These are phyloP conservation scores for Exophiala calicioides DNA, from an alignment of 2,329 filamentous ascomycete genomes.

Conservation along the genomic window DNA sequence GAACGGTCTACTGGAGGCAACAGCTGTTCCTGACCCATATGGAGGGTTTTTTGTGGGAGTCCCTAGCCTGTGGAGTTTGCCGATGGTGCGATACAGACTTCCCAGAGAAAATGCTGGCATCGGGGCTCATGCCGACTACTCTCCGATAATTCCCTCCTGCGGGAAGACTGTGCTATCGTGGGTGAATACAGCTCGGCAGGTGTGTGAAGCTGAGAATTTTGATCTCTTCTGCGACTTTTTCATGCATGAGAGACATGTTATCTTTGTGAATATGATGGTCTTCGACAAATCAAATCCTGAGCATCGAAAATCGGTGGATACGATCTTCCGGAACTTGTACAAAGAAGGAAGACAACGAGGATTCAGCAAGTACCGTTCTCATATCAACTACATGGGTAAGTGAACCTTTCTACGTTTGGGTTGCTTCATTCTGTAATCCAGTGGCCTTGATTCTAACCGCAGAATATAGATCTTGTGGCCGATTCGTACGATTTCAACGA, in stretches of 20 bases:
- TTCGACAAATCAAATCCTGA: slow-evolving; percentile 23
- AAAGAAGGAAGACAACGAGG: slow-evolving; percentile 19
- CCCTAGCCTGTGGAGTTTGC: slow-evolving; percentile 24
- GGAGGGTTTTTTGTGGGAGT: slow-evolving; percentile 26
- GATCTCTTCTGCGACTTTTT: slow-evolving; percentile 28
- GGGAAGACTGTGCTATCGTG: slow-evolving; percentile 22
- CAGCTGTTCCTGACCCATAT: slow-evolving; percentile 19
- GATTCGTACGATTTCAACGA: slow-evolving; percentile 24
- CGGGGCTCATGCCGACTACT: slow-evolving; percentile 25
- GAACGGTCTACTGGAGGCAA: slow-evolving; percentile 21
- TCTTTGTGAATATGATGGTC: slow-evolving; percentile 27
- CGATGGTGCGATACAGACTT: slow-evolving; percentile 23
- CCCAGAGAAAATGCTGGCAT: slow-evolving; percentile 18
- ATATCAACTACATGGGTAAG: slow-evolving; percentile 27
- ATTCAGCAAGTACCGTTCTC: slow-evolving; percentile 26
- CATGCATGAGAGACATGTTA: slow-evolving; percentile 27
- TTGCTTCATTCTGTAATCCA: too few species aligned
- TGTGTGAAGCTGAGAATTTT: slow-evolving; percentile 21
- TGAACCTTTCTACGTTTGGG: too few species aligned
- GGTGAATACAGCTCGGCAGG: slow-evolving; percentile 13
- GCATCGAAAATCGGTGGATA: slow-evolving; percentile 18
- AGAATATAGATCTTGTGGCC: slow-evolving; percentile 16
- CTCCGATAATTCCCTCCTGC: slow-evolving; percentile 24
- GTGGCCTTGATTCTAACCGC: background rate
- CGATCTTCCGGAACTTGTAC: slow-evolving; percentile 18